phyloP scores from a whole-genome alignment of 2,329 filamentous ascomycete species.

The Hansfordia pulvinata region DNA sequence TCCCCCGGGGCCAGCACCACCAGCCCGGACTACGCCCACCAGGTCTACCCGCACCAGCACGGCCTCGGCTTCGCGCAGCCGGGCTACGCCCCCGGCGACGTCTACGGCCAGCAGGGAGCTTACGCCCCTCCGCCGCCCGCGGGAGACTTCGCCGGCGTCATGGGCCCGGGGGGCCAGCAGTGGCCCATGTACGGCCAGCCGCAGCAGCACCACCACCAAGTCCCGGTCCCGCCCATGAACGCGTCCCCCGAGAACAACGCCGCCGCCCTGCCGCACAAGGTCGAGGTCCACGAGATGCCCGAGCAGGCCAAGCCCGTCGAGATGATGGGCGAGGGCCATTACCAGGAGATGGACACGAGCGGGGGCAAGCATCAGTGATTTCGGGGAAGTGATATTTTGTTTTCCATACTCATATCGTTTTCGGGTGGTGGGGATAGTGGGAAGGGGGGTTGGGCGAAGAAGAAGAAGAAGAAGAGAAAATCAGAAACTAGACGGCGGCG shows the following conservation, averaged over 20 bases:
- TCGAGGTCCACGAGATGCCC: constrained; percentile 19
- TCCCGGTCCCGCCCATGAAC: constrained; percentile 2
- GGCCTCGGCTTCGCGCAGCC: constrained; percentile 1
- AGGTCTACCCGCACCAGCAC: constrained; percentile 1
- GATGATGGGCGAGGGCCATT: constrained; percentile 20
- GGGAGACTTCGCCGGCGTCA: too few relatives aligned
- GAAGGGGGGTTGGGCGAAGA: too few relatives aligned
- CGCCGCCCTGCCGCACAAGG: too few relatives aligned
- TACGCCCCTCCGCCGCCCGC: neutral
- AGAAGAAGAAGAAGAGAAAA: too few relatives aligned
- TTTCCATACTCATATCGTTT: too few relatives aligned
- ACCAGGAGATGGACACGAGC: constrained; percentile 12
- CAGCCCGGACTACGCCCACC: constrained; percentile 2
- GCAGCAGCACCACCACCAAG: constrained; percentile 2
- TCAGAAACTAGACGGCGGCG: too few relatives aligned
- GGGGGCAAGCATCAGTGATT: too few relatives aligned
- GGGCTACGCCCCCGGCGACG: neutral
- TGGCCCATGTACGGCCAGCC: constrained; percentile 3
- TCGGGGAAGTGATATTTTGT: too few relatives aligned
- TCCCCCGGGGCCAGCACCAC: too few relatives aligned
- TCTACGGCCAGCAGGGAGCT: neutral
- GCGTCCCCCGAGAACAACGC: constrained; percentile 13
- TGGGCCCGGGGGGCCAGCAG: constrained; percentile 1
- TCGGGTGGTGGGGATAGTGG: too few relatives aligned
- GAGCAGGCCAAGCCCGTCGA: constrained; percentile 17